Evolutionary conservation across 2,329 filamentous ascomycete species (phyloP), one percentile per base, ranked within the genome.

Genomic region (Ceratocystis harringtonii): DNA sequence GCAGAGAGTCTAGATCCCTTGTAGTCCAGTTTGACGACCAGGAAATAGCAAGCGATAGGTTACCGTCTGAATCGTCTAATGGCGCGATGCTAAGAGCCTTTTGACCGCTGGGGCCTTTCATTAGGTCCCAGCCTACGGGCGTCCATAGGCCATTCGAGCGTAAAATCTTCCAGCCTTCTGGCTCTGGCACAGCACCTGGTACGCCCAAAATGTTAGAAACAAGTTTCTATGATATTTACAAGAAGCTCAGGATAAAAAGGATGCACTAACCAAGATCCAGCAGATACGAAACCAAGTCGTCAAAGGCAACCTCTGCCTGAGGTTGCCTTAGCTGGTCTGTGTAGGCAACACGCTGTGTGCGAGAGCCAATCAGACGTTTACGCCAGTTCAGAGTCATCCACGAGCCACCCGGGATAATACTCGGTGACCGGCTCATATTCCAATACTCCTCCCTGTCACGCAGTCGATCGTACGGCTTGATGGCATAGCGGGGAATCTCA

Each of bases 321-420:
- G 79, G 79, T 71, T 81, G 79, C 6, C 79, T 75, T 6, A 81
- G 74, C 71, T 81, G 79, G 65, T 81, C 79, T 7, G 78, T 80
- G 69, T 86, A 87, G 71, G 86, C 83, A 48, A 87, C 77, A 43
- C 84, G 77, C 73, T 86, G 84, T 15, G 81, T 81, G 70, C 82
- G 84, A 65, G 81, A 75, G 1, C 84, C 84, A 28, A 86, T 84
- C 2, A 80, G 75, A 68, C 85, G 79, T n/a, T 79, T 79, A 69
- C 80, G 80, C 84, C 84, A 87, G 72, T 87, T 81, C 71, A 87
- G 85, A 0, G 80, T 80, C 0, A 84, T 85, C 84, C 84, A 87
- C 32, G 76, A 79, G 0, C 84, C 84, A 1, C 84, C 84, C 0
- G 81, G 80, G 55, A 85, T 80, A 12, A 72, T 74, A 60, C 79